Evolutionary conservation across 305 asterid genomes (phyloP).

Genomic region (Solanum aculeatissimum): DNA sequence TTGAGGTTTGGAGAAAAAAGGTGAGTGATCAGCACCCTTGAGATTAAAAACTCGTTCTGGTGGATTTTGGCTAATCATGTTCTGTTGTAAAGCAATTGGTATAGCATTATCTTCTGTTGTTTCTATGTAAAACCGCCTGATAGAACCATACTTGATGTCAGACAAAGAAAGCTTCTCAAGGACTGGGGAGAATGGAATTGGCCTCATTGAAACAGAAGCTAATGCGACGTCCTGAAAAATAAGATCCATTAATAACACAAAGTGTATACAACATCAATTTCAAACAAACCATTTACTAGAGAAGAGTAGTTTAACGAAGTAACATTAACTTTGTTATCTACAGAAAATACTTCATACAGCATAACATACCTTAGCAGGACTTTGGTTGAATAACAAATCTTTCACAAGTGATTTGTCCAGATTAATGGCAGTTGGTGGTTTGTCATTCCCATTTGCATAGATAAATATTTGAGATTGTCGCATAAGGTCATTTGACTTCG

Average conservation of each 20-base stretch:
- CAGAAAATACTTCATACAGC: neutral
- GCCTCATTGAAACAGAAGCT: slow-evolving; percentile 90
- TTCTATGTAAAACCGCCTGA: slow-evolving; percentile 63
- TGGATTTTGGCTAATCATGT: slow-evolving; percentile 49
- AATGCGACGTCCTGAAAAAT: slow-evolving; percentile 57
- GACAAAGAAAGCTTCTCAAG: slow-evolving; percentile 78
- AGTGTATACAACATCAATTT: neutral
- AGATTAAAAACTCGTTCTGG: slow-evolving; percentile 65
- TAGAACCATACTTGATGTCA: slow-evolving; percentile 55
- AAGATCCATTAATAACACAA: neutral
- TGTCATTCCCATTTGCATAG: slow-evolving; percentile 65
- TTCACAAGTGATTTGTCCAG: slow-evolving; percentile 59
- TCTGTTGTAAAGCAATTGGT: slow-evolving; percentile 58
- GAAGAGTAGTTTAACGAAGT: neutral
- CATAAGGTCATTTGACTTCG: slow-evolving; percentile 65
- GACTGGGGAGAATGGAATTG: slow-evolving; percentile 73
- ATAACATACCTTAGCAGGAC: slow-evolving; percentile 65
- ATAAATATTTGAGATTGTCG: slow-evolving; percentile 61
- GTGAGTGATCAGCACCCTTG: slow-evolving; percentile 92
- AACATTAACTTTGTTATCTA: neutral
- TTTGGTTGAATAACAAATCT: slow-evolving; percentile 81
- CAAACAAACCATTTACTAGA: neutral
- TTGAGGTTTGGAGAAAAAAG: slow-evolving; percentile 93
- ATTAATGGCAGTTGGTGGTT: slow-evolving; percentile 82
- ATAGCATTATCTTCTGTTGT: slow-evolving; percentile 84